These are phyloP conservation scores for Plantago ovata DNA, from an alignment of 257 asterid species.

Conservation along the genomic window DNA sequence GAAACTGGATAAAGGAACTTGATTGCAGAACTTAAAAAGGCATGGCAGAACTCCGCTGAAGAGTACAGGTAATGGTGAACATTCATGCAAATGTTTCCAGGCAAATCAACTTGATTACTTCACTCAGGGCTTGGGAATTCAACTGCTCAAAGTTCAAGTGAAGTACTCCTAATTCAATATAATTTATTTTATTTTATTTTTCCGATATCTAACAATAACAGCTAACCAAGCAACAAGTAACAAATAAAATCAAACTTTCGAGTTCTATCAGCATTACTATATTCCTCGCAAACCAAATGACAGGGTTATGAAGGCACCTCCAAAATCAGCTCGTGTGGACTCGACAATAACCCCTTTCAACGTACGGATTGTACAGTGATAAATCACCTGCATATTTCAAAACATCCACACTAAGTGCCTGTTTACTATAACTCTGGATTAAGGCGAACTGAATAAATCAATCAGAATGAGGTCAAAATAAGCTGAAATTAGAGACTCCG, in stretches of 20 bases:
- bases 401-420: neutral
- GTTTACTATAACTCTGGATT: too few relatives aligned
- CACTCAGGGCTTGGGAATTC: too few relatives aligned
- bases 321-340: conserved; percentile 72
- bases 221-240: too few relatives aligned
- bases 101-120: neutral
- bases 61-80: too few relatives aligned
- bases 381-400: conserved; percentile 61
- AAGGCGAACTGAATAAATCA: too few relatives aligned
- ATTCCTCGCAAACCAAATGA: neutral
- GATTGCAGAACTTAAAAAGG: neutral
- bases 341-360: conserved; percentile 80
- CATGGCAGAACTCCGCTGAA: neutral
- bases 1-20: conserved; percentile 4
- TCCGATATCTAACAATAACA: too few relatives aligned
- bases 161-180: neutral
- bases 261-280: too few relatives aligned
- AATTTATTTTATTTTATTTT: too few relatives aligned
- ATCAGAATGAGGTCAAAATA: too few relatives aligned
- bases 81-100: neutral
- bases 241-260: too few relatives aligned
- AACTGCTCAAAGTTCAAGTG: neutral
- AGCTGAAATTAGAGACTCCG: too few relatives aligned
- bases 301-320: conserved; percentile 43
- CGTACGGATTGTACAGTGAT: conserved; percentile 85